These are phyloP conservation scores for Microbotryum lychnidis-dioicae DNA, from an alignment of 1,284 basidiomycete species.

Conservation along the genomic window DNA sequence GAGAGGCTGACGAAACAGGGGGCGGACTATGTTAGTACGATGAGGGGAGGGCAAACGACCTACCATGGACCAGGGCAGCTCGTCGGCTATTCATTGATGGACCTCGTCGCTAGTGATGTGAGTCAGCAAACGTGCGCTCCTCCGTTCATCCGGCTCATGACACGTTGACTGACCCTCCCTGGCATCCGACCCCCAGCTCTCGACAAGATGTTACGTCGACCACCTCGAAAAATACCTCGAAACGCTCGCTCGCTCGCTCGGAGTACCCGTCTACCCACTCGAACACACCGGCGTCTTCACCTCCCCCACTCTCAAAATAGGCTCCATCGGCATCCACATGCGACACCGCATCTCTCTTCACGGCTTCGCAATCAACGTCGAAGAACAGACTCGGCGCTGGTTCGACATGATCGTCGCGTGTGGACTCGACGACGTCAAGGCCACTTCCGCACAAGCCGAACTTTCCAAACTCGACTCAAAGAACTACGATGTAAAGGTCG, in stretches of 20 bases:
- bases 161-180: neutral
- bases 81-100: slow-evolving; percentile 88
- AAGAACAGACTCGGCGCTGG: slow-evolving; percentile 67
- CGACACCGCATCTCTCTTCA: slow-evolving; percentile 88
- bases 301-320: slow-evolving; percentile 62
- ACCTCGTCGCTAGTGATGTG: slow-evolving; percentile 56
- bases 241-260: slow-evolving; percentile 34
- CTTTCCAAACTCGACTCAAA: neutral
- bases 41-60: slow-evolving; percentile 85
- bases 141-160: neutral
- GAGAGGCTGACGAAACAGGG: slow-evolving; percentile 61
- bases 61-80: slow-evolving; percentile 98
- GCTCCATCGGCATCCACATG: slow-evolving; percentile 93
- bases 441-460: slow-evolving; percentile 20
- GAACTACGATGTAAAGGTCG: slow-evolving; percentile 7
- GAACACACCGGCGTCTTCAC: slow-evolving; percentile 72
- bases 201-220: slow-evolving; percentile 47
- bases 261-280: slow-evolving; percentile 49
- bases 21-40: slow-evolving; percentile 76
- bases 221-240: slow-evolving; percentile 43
- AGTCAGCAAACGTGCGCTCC: slow-evolving; percentile 35
- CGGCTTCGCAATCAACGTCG: slow-evolving; percentile 90
- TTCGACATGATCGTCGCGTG: slow-evolving; percentile 86
- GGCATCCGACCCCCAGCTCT: slow-evolving; percentile 35
- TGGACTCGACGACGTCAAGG: slow-evolving; percentile 68